Evolutionary conservation across 2,329 filamentous ascomycete species (phyloP).

Genomic region (Colletotrichum tanaceti): DNA sequence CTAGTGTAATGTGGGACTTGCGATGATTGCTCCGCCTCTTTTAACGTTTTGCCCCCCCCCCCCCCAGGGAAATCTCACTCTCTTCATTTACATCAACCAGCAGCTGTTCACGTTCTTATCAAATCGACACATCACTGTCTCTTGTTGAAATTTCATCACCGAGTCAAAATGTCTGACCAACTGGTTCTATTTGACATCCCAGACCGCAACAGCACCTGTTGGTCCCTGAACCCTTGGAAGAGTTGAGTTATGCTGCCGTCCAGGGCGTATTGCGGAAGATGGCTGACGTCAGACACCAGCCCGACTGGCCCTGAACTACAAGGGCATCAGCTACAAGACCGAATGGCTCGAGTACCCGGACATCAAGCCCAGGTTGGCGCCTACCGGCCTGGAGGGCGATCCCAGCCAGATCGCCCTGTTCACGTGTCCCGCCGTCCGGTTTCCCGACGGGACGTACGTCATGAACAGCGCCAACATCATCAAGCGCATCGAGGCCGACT

Average conservation of each 20-base stretch:
- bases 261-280: neutral
- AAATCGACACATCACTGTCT: neutral
- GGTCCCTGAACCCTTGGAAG: constrained; percentile 80
- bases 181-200: constrained; percentile 73
- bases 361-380: constrained; percentile 65
- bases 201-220: constrained; percentile 56
- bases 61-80: neutral
- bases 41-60: no score
- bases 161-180: constrained; percentile 42
- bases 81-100: neutral
- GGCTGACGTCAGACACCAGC: constrained; percentile 54
- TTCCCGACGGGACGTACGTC: constrained; percentile 67
- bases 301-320: constrained; percentile 75
- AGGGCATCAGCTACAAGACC: constrained; percentile 74
- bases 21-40: no score
- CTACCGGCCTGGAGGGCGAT: constrained; percentile 58
- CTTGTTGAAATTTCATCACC: neutral
- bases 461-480: constrained; percentile 75
- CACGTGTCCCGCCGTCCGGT: constrained; percentile 66
- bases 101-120: neutral
- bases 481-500: constrained; percentile 64
- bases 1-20: no score
- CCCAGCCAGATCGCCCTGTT: constrained; percentile 54
- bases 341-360: constrained; percentile 78
- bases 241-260: constrained; percentile 58